Evolutionary conservation across 352 stramenopile genomes (phyloP).

Genomic region (Phytophthora capsici): DNA sequence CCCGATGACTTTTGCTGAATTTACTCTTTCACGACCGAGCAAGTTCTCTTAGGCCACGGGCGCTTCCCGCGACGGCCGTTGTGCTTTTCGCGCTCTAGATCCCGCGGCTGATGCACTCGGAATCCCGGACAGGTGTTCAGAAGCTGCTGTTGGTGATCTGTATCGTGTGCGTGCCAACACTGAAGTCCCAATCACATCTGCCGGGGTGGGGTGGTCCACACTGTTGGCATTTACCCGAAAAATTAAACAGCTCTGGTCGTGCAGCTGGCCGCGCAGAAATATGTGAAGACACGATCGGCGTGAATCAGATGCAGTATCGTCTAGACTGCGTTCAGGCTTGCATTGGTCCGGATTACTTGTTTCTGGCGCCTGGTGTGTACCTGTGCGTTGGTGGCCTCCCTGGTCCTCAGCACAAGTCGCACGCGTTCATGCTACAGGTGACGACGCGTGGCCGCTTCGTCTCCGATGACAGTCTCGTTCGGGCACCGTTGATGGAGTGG

Average conservation of each 20-base stretch:
- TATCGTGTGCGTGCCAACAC: background rate
- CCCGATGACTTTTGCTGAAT: background rate
- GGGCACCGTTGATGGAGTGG: background rate
- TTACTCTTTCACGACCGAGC: background rate
- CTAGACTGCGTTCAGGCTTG: background rate
- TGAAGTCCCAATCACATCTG: background rate
- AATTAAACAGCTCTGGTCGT: constrained; percentile 4
- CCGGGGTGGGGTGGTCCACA: constrained; percentile 8
- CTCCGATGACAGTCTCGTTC: constrained; percentile 1
- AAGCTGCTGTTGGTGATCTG: background rate
- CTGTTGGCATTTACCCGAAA: background rate
- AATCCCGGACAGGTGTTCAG: background rate
- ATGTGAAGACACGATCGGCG: background rate
- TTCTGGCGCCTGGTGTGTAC: constrained; percentile 11
- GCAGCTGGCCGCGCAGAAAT: background rate
- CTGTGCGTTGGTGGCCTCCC: background rate
- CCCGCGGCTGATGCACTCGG: background rate
- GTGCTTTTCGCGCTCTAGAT: constrained; percentile 3
- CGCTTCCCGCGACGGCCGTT: background rate
- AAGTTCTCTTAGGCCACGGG: constrained; percentile 1
- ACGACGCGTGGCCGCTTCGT: constrained; percentile 1
- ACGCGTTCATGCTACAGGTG: constrained; percentile 18
- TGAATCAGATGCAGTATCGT: constrained; percentile 2
- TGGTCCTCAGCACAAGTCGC: constrained; percentile 1
- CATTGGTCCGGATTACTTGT: background rate